Conservation (phyloP, 2,329 filamentous ascomycete genomes). For the Claviceps spartinae region DNA sequence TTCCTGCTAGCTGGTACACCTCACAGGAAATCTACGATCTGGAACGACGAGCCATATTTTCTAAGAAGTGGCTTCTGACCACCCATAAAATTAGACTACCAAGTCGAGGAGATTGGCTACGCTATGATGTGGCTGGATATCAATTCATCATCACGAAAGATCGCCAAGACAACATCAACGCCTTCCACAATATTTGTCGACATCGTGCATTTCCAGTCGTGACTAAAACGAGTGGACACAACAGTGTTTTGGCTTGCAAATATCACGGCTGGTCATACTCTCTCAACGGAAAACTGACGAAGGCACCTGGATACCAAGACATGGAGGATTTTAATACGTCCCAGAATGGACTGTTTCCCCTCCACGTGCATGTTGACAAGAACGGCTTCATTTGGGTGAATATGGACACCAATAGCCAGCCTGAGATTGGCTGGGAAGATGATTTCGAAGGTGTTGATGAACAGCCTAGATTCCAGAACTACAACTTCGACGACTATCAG, state of each 20-base stretch:
- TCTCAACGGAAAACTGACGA: conserved; percentile 41
- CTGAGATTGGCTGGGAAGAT: conserved; percentile 35
- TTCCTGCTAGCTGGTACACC: conserved; percentile 38
- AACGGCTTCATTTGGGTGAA: conserved; percentile 48
- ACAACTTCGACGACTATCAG: conserved; percentile 37
- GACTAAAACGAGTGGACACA: conserved; percentile 33
- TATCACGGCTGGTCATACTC: conserved; percentile 53
- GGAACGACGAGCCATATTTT: conserved; percentile 43
- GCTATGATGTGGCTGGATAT: conserved; percentile 40
- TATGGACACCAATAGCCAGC: conserved; percentile 32
- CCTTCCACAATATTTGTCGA: conserved; percentile 49
- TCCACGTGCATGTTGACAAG: conserved; percentile 38
- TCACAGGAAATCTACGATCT: conserved; percentile 42
- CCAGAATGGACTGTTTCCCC: conserved; percentile 40
- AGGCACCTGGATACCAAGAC: conserved; percentile 45
- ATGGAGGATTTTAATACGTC: conserved; percentile 41
- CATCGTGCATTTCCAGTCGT: conserved; percentile 48
- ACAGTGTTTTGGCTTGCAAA: conserved; percentile 41
- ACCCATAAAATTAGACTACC: conserved; percentile 37
- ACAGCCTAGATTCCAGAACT: conserved; percentile 29
- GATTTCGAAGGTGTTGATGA: conserved; percentile 35
- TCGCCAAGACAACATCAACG: conserved; percentile 37
- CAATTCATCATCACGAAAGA: conserved; percentile 39
- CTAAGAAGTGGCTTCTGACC: conserved; percentile 40
- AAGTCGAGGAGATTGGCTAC: conserved; percentile 42